These are phyloP conservation scores for Cucurbita argyrosperma DNA, from an alignment of 306 rosid species.

Conservation along the genomic window DNA sequence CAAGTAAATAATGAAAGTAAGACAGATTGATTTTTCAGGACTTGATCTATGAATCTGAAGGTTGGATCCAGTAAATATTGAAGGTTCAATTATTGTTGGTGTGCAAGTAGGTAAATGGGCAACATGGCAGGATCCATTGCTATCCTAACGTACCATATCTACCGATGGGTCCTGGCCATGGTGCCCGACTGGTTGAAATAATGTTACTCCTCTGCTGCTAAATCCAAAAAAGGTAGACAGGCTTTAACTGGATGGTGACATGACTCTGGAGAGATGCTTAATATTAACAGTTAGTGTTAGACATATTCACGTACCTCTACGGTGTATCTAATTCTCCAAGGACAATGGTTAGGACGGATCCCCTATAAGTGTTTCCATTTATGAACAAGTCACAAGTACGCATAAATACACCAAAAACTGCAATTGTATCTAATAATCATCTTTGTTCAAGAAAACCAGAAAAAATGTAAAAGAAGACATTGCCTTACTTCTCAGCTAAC, in stretches of 20 bases:
- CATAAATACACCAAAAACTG: not conserved
- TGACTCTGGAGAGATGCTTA: not conserved
- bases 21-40: not conserved
- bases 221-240: not conserved
- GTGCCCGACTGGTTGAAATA: not conserved
- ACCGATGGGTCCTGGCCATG: not conserved
- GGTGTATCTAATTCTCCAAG: not conserved
- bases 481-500: not conserved
- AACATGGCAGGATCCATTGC: not conserved
- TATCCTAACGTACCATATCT: not conserved
- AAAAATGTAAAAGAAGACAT: not conserved
- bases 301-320: not conserved
- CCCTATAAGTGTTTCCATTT: not conserved
- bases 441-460: not conserved
- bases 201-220: not conserved
- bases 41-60: not conserved
- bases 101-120: not conserved
- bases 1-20: not conserved
- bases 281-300: not conserved
- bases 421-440: not conserved
- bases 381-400: not conserved
- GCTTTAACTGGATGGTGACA: not conserved
- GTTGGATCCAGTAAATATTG: not conserved
- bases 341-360: not conserved
- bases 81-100: not conserved